Evolutionary conservation across 2,329 filamentous ascomycete genomes (phyloP), one percentile per base, ranked within the genome.

Genomic region (Teratosphaeria pseudoeucalypti): DNA sequence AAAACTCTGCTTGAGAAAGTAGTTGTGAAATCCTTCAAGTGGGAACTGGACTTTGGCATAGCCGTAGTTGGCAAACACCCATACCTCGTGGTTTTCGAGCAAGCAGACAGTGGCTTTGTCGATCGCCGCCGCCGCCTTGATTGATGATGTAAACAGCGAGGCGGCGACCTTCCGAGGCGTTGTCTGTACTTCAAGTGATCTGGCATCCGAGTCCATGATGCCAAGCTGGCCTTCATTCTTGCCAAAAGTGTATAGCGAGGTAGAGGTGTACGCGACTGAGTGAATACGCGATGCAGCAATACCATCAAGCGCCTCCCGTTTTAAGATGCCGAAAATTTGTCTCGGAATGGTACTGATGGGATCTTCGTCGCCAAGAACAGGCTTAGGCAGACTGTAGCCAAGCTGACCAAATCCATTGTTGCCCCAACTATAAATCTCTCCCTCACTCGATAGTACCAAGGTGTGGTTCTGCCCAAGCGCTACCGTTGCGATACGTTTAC

Each of bases 361-460:
- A 61, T 94, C 89, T 67, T 96, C 89, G 57, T 96, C 90, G 57
- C 84, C 82, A 65, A 84, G 81, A 9, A 78, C 73, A 1, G 86
- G 82, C 63, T 80, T 79, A 1, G 91, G 90, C 16, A 96, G 77
- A 19, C 82, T 77, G 71, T 96, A 97, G 5, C 94, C 94, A 14
- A 99, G 80, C 71, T 97, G 92, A 1, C 87, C 90, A 70, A 84
- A 86, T 7, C 82, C 85, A 68, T 96, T 97, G 64, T 87, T 89
- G 7, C 94, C 94, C 94, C 94, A 99, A 1, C 90, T 94, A 79
- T 90, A 96, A 6, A 96, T 83, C 65, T 95, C 90, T n/a, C 94
- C 92, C 57, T 86, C 81, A n/a, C 85, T 85, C 3, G 89, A 88
- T 6, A 97, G 78, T 1, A 90, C 92, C 71, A 99, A 80, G 2